Percentiles rank a stretch among this genome's conserved stretches.
Conservation (phyloP, 2,329 filamentous ascomycete species). For the Coleophoma cylindrospora region DNA sequence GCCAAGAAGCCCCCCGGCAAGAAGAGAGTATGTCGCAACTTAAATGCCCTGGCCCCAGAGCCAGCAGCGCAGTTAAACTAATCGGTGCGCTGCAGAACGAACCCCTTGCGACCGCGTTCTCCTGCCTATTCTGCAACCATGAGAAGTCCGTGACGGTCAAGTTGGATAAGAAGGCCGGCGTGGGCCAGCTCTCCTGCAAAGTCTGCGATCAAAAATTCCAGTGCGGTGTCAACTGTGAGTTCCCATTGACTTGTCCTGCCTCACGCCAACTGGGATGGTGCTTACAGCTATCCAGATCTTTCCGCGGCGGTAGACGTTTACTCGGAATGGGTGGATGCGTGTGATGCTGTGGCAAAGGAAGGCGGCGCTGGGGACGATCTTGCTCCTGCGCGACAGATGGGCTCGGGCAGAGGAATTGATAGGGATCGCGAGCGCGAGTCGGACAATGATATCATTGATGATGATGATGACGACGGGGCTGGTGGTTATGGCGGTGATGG, state of each 20-base stretch:
- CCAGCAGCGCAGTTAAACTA: conserved; percentile 1
- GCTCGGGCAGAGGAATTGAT: conserved; percentile 13
- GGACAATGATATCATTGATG: conserved; percentile 28
- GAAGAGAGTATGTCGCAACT: conserved; percentile 60
- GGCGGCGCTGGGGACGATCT: conserved; percentile 30
- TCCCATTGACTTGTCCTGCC: too few relatives aligned
- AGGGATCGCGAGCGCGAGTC: conserved; percentile 22
- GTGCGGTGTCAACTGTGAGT: conserved; percentile 84
- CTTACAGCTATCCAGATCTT: conserved; percentile 53
- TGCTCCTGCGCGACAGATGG: conserved; percentile 15
- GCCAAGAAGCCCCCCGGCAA: conserved; percentile 75
- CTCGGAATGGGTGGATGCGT: conserved; percentile 97
- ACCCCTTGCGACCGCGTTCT: conserved; percentile 76
- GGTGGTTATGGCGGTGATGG: conserved; percentile 48
- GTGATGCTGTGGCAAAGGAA: conserved; percentile 65
- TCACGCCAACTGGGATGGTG: not conserved
- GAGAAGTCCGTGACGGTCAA: conserved; percentile 89
- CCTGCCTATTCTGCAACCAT: conserved; percentile 97
- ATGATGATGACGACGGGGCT: conserved; percentile 46
- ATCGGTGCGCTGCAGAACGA: conserved; percentile 47
- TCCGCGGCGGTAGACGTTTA: conserved; percentile 93
- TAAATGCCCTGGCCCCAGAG: not conserved
- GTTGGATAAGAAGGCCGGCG: conserved; percentile 86
- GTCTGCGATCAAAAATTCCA: conserved; percentile 93
- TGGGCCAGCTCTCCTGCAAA: conserved; percentile 84